A percentile compares a stretch with the other conserved stretches of the same genome.
Evolutionary conservation across 306 rosid genomes (phyloP).

Genomic region (Fragaria ananassa): DNA sequence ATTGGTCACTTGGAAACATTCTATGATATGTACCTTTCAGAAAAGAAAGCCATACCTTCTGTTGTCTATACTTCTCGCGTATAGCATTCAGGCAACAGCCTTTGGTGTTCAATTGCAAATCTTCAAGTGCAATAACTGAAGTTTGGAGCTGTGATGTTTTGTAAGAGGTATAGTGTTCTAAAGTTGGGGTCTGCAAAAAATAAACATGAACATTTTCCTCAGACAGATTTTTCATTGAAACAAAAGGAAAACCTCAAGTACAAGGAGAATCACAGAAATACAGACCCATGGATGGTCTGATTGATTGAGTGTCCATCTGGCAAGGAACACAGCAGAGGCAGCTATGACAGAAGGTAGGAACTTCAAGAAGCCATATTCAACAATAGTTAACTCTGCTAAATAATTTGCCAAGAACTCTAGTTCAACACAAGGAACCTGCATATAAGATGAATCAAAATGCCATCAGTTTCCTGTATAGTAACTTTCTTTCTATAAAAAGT

Average conservation of each 20-base stretch:
- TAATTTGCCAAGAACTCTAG: constrained; percentile 77
- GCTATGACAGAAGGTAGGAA: constrained; percentile 81
- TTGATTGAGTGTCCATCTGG: constrained; percentile 80
- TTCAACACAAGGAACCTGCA: constrained; percentile 57
- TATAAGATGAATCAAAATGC: constrained; percentile 10
- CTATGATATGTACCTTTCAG: not conserved
- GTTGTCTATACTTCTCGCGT: constrained; percentile 70
- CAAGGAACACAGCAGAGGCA: constrained; percentile 85
- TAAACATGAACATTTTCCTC: constrained; percentile 17
- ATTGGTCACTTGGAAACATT: not conserved
- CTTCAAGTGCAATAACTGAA: constrained; percentile 64
- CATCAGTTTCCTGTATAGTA: not conserved
- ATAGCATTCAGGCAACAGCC: constrained; percentile 55
- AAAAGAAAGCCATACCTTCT: constrained; percentile 45
- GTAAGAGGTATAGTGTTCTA: constrained; percentile 77
- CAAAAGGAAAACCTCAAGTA: not conserved
- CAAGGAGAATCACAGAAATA: constrained; percentile 12
- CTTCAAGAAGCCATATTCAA: constrained; percentile 63
- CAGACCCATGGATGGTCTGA: constrained; percentile 83
- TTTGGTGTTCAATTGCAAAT: constrained; percentile 60
- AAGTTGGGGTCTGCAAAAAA: constrained; percentile 61
- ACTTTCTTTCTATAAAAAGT: not conserved
- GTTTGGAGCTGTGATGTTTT: constrained; percentile 57
- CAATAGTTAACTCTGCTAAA: constrained; percentile 78
- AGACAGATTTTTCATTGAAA: not conserved